Percentiles rank a stretch among this genome's conserved stretches.
Evolutionary conservation across 2,329 filamentous ascomycete species (phyloP).

Genomic region (Trichoderma lentiforme): DNA sequence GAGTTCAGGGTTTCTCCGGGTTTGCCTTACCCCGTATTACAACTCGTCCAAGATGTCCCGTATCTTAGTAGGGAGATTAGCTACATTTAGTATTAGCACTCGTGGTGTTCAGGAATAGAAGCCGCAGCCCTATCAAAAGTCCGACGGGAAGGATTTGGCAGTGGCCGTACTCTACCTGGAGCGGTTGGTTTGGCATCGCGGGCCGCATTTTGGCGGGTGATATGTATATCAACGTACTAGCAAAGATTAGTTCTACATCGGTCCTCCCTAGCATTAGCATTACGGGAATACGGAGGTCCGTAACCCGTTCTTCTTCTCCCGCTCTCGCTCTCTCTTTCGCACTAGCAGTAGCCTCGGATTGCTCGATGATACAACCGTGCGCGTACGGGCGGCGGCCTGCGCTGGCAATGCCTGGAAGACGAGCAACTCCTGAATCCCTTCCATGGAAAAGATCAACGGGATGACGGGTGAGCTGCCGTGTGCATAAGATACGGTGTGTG

Average conservation of each 20-base stretch:
- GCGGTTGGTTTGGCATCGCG: neutral
- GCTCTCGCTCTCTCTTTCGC: neutral
- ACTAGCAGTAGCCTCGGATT: neutral
- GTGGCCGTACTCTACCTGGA: neutral
- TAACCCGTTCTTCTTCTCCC: neutral
- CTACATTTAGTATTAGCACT: neutral
- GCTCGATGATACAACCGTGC: neutral
- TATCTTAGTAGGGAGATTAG: neutral
- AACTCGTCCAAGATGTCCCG: neutral
- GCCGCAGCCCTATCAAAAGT: neutral
- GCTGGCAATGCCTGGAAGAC: neutral
- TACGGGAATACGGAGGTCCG: neutral
- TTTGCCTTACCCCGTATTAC: neutral
- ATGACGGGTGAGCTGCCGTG: neutral
- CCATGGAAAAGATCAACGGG: neutral
- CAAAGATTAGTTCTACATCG: neutral
- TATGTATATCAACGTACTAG: neutral
- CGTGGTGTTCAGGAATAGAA: neutral
- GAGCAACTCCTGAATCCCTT: neutral
- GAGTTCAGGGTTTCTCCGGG: neutral
- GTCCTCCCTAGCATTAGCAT: neutral
- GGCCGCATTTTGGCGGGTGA: conserved; percentile 2
- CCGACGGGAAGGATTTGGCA: neutral
- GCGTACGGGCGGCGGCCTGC: neutral
- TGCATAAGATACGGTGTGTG: neutral